A percentile compares a stretch with the other conserved stretches of the same genome.
Conservation (phyloP, 2,329 filamentous ascomycete species). For the Bimuria novae-zelandiae region DNA sequence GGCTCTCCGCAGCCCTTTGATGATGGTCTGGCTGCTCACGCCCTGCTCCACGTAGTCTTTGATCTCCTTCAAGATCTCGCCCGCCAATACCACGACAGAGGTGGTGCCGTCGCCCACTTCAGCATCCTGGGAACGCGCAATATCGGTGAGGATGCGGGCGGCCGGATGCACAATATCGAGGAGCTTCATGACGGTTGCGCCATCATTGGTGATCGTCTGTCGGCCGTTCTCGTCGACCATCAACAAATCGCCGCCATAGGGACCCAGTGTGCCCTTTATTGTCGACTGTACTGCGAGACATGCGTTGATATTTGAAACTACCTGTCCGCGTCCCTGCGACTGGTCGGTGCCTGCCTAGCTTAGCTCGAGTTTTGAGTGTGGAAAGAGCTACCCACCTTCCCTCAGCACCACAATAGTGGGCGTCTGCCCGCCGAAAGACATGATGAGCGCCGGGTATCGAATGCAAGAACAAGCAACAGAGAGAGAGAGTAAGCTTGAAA, state of each 20-base stretch:
- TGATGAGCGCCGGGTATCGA: too few species aligned
- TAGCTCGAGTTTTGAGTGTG: constrained; percentile 19
- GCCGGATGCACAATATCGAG: constrained; percentile 98
- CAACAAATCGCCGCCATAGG: constrained; percentile 94
- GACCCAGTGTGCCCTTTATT: constrained; percentile 93
- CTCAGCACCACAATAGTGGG: constrained; percentile 98
- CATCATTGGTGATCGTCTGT: constrained; percentile 99
- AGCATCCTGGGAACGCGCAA: constrained; percentile 97
- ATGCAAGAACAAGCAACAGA: not conserved
- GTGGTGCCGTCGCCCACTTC: constrained; percentile 98
- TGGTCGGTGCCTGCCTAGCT: constrained; percentile 79
- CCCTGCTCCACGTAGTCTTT: constrained; percentile 96
- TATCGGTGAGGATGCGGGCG: constrained; percentile 95
- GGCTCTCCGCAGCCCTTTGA: constrained; percentile 91
- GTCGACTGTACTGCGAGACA: constrained; percentile 94
- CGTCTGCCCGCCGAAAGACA: constrained; percentile 97
- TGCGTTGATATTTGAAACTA: constrained; percentile 97
- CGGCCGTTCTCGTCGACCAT: constrained; percentile 94
- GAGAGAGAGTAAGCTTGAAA: not conserved
- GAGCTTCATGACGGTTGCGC: constrained; percentile 99
- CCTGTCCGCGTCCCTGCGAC: constrained; percentile 95
- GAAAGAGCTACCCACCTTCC: constrained; percentile 71
- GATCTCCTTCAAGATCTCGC: constrained; percentile 95
- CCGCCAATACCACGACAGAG: constrained; percentile 95
- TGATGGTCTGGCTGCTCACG: constrained; percentile 95